Evolutionary conservation across 441 rosid genomes (phyloP).

Genomic region (Codiaeum variegatum): DNA sequence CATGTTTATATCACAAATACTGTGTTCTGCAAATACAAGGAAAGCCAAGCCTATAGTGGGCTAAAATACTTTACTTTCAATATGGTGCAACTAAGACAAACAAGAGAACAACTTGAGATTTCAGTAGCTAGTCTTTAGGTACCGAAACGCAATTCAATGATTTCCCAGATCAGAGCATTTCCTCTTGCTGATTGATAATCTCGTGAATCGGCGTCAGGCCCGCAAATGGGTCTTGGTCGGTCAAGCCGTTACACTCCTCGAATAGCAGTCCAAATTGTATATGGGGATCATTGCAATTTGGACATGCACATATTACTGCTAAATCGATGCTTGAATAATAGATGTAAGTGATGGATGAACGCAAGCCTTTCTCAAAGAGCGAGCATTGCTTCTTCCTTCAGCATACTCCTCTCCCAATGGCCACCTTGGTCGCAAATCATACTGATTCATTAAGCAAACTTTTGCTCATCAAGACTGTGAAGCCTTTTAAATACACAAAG

Average conservation of each 20-base stretch:
- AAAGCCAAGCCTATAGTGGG: neutral
- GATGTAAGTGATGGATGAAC: slow-evolving; percentile 92
- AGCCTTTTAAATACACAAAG: neutral
- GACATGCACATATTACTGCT: slow-evolving; percentile 20
- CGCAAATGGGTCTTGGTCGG: no score
- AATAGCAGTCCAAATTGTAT: neutral
- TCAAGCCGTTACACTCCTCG: neutral
- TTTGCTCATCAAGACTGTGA: neutral
- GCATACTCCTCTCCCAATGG: slow-evolving; percentile 86
- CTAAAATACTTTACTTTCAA: neutral
- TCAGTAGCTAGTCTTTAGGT: neutral
- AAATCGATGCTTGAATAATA: slow-evolving; percentile 53
- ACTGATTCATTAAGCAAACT: slow-evolving; percentile 38
- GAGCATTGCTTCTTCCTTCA: slow-evolving; percentile 80
- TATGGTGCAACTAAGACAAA: neutral
- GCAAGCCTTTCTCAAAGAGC: slow-evolving; percentile 73
- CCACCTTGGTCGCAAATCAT: slow-evolving; percentile 93
- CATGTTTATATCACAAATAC: no score
- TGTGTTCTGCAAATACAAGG: neutral
- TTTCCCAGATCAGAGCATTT: neutral
- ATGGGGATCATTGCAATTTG: neutral
- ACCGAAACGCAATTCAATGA: neutral
- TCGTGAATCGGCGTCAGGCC: neutral
- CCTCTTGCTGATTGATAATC: neutral
- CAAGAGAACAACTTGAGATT: neutral